Evolutionary conservation across 2,329 filamentous ascomycete species (phyloP).

Genomic region (Xylariaceae sp.): DNA sequence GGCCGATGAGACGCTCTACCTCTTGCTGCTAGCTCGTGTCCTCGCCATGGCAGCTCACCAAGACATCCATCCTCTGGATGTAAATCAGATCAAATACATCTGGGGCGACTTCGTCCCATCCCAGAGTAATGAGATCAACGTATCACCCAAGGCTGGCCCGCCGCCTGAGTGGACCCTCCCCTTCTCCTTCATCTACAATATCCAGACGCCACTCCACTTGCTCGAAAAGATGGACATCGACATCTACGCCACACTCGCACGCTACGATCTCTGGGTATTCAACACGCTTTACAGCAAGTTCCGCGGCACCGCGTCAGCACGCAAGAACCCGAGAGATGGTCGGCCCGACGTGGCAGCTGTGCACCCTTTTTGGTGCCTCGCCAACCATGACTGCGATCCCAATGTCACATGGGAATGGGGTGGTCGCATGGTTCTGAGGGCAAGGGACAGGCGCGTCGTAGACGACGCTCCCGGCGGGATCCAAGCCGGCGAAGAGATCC

Average conservation of each 20-base stretch:
- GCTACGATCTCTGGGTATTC: constrained; percentile 72
- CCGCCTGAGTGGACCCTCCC: constrained; percentile 61
- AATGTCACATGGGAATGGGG: constrained; percentile 95
- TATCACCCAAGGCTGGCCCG: constrained; percentile 46
- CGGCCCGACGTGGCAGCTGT: constrained; percentile 88
- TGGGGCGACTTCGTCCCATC: constrained; percentile 60
- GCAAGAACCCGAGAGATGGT: constrained; percentile 67
- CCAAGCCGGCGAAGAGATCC: constrained; percentile 70
- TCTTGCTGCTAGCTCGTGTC: constrained; percentile 54
- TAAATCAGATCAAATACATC: constrained; percentile 58
- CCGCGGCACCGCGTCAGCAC: constrained; percentile 82
- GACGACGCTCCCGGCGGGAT: constrained; percentile 52
- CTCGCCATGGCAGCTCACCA: constrained; percentile 58
- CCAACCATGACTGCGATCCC: constrained; percentile 93
- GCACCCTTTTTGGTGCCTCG: constrained; percentile 91
- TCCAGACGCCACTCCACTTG: constrained; percentile 67
- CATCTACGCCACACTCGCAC: constrained; percentile 52
- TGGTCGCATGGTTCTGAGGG: constrained; percentile 65
- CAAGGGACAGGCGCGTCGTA: constrained; percentile 49
- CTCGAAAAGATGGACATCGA: constrained; percentile 81
- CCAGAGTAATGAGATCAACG: constrained; percentile 43
- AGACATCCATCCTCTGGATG: constrained; percentile 54
- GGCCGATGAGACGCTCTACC: constrained; percentile 53
- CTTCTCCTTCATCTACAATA: constrained; percentile 70
- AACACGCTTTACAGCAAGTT: constrained; percentile 94